Base-by-base conservation (phyloP, 1,139 yeast species). In the Candida tetrigidarum region DNA sequence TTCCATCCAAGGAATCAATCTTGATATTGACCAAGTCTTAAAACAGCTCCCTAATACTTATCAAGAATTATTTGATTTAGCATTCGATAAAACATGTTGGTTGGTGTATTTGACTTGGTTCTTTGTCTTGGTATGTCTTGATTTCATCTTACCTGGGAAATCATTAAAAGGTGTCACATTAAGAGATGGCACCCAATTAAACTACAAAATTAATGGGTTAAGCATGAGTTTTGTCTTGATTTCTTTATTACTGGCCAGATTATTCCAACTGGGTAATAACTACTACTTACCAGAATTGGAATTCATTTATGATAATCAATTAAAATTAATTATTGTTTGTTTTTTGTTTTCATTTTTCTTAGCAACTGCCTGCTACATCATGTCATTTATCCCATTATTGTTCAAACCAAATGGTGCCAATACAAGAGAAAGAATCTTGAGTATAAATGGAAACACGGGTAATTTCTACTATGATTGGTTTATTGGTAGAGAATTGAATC, bases 401-500 rank as follows among this genome's bases (percentile, higher is more conserved):
- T n/a, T n/a, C n/a, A 64, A 53, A 22, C 64, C 67, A 18, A 85
- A 86, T 60, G 86, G 83, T 11, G 51, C 55, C 5, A 80, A 77
- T 14, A 83, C 81, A 4, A 71, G 70, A 14, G 95, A 88, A 58
- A 76, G 88, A 49, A 81, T 92, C 36, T 73, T 93, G 46, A 93
- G 97, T 0, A 68, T 79, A 35, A 95, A 95, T 39, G 99, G 99
- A 3, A 93, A 93, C 66, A 76, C 96, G 0, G 89, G 90, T 0
- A 83, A 80, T 54, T 53, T 68, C 1, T 57, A 92, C 23, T 93
- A 88, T 62, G 97, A 93, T 65, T 93, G 97, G 97, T 95, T 90
- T 60, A 91, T 93, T 62, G 99, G 99, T 23, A 80, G 99, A 44
- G 98, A 93, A 64, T 74, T 95, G 60, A 95, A 95, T 61, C 99